Evolutionary conservation across 1,139 yeast species (phyloP).

Genomic region (Maudiozyma humilis): DNA sequence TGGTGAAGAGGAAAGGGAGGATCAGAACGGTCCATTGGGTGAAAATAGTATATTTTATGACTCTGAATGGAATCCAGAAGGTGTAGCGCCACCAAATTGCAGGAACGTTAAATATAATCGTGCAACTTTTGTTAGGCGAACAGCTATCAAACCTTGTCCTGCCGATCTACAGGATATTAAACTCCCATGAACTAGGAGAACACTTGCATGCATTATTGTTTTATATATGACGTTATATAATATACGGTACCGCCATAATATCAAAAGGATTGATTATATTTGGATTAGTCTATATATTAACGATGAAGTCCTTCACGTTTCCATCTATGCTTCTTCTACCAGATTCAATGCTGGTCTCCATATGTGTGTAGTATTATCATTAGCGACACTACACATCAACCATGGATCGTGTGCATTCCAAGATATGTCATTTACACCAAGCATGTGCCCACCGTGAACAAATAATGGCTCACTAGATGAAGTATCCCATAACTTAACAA

Average conservation of each 20-base stretch:
- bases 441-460: slow-evolving; percentile 84
- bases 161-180: slow-evolving; percentile 13
- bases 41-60: slow-evolving; percentile 36
- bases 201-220: too few species aligned
- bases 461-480: slow-evolving; percentile 44
- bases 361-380: slow-evolving; percentile 79
- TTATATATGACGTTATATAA: too few species aligned
- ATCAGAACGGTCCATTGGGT: slow-evolving; percentile 19
- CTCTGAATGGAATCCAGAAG: slow-evolving; percentile 38
- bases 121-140: slow-evolving; percentile 17
- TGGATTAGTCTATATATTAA: neutral
- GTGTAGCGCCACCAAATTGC: slow-evolving; percentile 30
- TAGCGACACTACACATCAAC: slow-evolving; percentile 76
- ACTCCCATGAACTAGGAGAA: slow-evolving; percentile 12
- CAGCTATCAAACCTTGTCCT: slow-evolving; percentile 11
- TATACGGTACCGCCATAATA: neutral
- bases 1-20: slow-evolving; percentile 2
- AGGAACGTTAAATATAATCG: slow-evolving; percentile 23
- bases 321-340: slow-evolving; percentile 12
- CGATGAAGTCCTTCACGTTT: neutral
- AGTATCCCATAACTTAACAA: slow-evolving; percentile 66
- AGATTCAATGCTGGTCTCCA: slow-evolving; percentile 56
- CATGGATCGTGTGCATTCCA: slow-evolving; percentile 81
- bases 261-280: neutral
- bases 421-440: slow-evolving; percentile 74